A percentile compares a stretch with the other conserved stretches of the same genome.
Conservation (phyloP, 1,284 basidiomycete species). For the Cryptococcus wingfieldii region DNA sequence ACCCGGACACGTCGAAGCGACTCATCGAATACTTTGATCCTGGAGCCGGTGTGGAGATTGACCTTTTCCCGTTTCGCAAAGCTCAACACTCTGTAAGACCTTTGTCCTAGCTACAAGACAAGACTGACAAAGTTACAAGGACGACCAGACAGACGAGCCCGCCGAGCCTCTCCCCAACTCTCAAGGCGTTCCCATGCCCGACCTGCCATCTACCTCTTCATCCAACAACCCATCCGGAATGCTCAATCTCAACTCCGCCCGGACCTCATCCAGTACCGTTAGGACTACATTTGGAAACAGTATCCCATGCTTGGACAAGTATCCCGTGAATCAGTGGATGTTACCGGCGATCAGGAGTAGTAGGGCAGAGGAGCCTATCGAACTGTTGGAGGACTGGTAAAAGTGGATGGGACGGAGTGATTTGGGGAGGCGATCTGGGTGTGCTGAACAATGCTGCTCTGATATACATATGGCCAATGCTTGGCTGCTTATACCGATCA, state of each 20-base stretch:
- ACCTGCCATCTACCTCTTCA: background rate
- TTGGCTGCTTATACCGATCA: too few species aligned
- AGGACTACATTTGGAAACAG: background rate
- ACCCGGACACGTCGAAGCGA: background rate
- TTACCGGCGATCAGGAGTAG: background rate
- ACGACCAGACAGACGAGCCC: background rate
- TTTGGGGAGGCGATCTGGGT: too few species aligned
- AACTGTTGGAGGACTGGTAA: background rate
- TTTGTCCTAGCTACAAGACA: background rate
- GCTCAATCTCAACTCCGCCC: background rate
- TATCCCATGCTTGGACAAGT: background rate
- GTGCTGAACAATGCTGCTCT: too few species aligned
- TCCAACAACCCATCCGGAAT: background rate
- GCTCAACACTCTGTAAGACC: background rate
- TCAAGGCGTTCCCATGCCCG: background rate
- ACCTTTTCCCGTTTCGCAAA: slow-evolving; percentile 6
- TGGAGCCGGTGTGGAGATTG: slow-evolving; percentile 8
- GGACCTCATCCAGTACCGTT: background rate
- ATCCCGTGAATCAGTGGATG: background rate
- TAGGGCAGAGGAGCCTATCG: background rate
- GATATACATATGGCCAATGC: too few species aligned
- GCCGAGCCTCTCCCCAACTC: background rate
- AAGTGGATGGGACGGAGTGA: too few species aligned
- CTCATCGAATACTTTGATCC: slow-evolving; percentile 8
- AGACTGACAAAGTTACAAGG: too few species aligned